Percentiles rank a stretch among this genome's conserved stretches.
Conservation (phyloP, 2,329 filamentous ascomycete genomes). For the Ceratocystis variospora region DNA sequence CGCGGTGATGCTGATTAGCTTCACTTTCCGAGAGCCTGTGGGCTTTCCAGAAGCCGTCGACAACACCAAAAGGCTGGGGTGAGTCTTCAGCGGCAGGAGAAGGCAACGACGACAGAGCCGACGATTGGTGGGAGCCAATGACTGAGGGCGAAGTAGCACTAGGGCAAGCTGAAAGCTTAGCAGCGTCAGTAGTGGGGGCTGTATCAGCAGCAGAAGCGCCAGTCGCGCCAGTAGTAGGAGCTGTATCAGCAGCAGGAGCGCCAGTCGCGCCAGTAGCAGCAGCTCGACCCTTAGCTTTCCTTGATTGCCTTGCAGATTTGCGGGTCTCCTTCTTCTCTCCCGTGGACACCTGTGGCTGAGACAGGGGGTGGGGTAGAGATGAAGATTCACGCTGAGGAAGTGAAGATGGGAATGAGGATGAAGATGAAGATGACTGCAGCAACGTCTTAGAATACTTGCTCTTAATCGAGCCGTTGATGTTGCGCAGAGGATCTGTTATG, state of each 20-base stretch:
- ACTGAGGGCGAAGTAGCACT: background rate
- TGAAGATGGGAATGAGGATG: background rate
- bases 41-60: slow-evolving; percentile 7
- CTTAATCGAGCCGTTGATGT: slow-evolving; percentile 18
- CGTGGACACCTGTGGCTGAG: background rate
- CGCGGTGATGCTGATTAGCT: slow-evolving; percentile 3
- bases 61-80: slow-evolving; percentile 9
- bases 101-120: background rate
- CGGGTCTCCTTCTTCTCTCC: slow-evolving; percentile 1
- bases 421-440: too few species aligned
- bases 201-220: background rate
- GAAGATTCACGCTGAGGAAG: background rate
- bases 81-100: background rate
- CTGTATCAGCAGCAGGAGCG: background rate
- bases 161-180: background rate
- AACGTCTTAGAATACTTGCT: slow-evolving; percentile 14
- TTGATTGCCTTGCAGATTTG: background rate
- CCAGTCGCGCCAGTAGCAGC: background rate
- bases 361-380: background rate
- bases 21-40: background rate
- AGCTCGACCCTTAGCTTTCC: background rate
- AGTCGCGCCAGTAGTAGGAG: background rate
- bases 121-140: background rate
- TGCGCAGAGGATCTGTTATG: slow-evolving; percentile 14
- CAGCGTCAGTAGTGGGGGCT: background rate